These are phyloP conservation scores for Monosporascus cannonballus DNA, from an alignment of 2,329 filamentous ascomycete species.

Conservation along the genomic window DNA sequence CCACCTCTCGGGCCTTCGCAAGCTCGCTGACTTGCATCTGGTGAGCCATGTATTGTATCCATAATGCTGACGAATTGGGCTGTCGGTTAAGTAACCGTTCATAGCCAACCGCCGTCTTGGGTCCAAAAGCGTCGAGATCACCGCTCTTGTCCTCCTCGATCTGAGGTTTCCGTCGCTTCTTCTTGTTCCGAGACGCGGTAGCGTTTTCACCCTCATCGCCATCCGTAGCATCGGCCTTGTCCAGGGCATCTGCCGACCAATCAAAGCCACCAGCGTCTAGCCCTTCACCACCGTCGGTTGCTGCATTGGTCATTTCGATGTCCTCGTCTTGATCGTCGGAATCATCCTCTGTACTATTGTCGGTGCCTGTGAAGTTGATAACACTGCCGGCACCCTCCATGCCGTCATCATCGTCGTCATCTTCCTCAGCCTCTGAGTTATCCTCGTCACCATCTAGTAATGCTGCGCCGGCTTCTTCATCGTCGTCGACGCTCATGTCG, in stretches of 20 bases:
- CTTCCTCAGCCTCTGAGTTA: slow-evolving; percentile 33
- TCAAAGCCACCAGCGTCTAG: slow-evolving; percentile 76
- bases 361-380: slow-evolving; percentile 39
- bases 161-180: slow-evolving; percentile 68
- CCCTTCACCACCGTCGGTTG: slow-evolving; percentile 37
- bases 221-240: slow-evolving; percentile 45
- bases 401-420: slow-evolving; percentile 41
- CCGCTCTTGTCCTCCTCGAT: slow-evolving; percentile 85
- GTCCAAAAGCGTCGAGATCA: slow-evolving; percentile 83
- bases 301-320: slow-evolving; percentile 36
- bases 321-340: slow-evolving; percentile 35
- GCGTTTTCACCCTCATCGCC: slow-evolving; percentile 38
- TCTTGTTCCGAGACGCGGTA: slow-evolving; percentile 41
- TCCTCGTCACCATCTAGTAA: slow-evolving; percentile 30
- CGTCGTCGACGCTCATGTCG: slow-evolving; percentile 25
- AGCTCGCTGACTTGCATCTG: slow-evolving; percentile 89
- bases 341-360: slow-evolving; percentile 33
- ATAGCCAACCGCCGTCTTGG: slow-evolving; percentile 85
- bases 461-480: slow-evolving; percentile 40
- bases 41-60: slow-evolving; percentile 99
- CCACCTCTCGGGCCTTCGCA: slow-evolving; percentile 80
- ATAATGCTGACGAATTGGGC: slow-evolving; percentile 86
- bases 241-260: slow-evolving; percentile 71
- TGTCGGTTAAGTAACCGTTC: slow-evolving; percentile 88
- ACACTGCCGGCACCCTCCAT: slow-evolving; percentile 40